Evolutionary conservation across 495 filamentous ascomycete genomes (phyloP).

Genomic region (Penicillium paradoxum): DNA sequence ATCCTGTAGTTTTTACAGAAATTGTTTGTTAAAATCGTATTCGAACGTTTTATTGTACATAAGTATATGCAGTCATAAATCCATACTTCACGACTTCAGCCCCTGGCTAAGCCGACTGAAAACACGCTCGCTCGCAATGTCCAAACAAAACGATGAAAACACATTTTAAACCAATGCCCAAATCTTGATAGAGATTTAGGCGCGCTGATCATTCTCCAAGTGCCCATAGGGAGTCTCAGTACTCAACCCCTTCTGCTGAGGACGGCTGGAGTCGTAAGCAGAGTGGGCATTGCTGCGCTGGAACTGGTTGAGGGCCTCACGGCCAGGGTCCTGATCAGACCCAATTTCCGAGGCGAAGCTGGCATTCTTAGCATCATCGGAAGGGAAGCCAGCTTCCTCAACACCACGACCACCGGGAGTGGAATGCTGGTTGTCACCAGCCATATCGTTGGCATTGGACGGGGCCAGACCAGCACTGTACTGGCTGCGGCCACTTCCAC

Average conservation of each 20-base stretch:
- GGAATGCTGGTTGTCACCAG: too few species aligned
- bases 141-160: conserved; percentile 3
- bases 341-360: conserved; percentile 60
- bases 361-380: conserved; percentile 45
- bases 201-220: conserved; percentile 43
- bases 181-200: conserved; percentile 11
- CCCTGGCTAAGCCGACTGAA: conserved; percentile 3
- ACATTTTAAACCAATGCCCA: not conserved
- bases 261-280: conserved; percentile 31
- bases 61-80: not conserved
- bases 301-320: conserved; percentile 47
- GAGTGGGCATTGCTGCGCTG: conserved; percentile 37
- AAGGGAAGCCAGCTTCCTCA: conserved; percentile 48
- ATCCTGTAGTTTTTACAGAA: too few species aligned
- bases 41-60: conserved; percentile 18
- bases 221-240: conserved; percentile 38
- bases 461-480: conserved; percentile 36
- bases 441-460: too few species aligned
- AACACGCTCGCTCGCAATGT: conserved; percentile 16
- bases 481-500: conserved; percentile 29
- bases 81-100: conserved; percentile 1
- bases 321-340: conserved; percentile 56
- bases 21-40: not conserved
- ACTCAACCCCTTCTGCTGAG: conserved; percentile 39
- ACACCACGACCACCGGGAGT: conserved; percentile 7